Conservation (phyloP, 1,284 basidiomycete genomes). For the Abortiporus biennis region DNA sequence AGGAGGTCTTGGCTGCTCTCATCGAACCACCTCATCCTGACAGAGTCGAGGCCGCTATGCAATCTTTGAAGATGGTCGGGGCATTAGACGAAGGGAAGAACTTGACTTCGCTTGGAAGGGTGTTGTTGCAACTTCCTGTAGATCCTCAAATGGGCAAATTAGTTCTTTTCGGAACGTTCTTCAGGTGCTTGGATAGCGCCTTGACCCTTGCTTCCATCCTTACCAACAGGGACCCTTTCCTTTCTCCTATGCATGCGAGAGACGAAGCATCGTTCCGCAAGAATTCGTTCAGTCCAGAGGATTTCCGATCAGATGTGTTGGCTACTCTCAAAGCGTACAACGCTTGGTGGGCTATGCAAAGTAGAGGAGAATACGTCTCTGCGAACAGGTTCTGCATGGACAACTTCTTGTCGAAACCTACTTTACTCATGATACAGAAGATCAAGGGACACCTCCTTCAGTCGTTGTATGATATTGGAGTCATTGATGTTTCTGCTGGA, state of each 20-base stretch:
- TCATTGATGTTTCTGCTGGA: slow-evolving; percentile 73
- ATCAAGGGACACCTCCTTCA: slow-evolving; percentile 80
- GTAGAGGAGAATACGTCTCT: slow-evolving; percentile 49
- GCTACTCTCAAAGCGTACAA: slow-evolving; percentile 82
- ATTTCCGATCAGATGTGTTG: slow-evolving; percentile 84
- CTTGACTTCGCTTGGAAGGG: slow-evolving; percentile 83
- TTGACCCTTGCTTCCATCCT: slow-evolving; percentile 88
- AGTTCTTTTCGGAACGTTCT: slow-evolving; percentile 88
- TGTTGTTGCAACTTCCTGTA: slow-evolving; percentile 86
- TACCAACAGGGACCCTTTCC: slow-evolving; percentile 88
- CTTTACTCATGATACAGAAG: slow-evolving; percentile 79
- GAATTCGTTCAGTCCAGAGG: slow-evolving; percentile 73
- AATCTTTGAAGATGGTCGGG: slow-evolving; percentile 80
- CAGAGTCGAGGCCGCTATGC: slow-evolving; percentile 80
- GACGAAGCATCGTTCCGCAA: slow-evolving; percentile 65
- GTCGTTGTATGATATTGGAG: slow-evolving; percentile 76
- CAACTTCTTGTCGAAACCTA: slow-evolving; percentile 88
- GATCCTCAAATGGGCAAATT: slow-evolving; percentile 89
- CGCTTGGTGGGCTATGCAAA: slow-evolving; percentile 73
- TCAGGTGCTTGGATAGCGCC: slow-evolving; percentile 89
- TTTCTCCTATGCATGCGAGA: slow-evolving; percentile 73
- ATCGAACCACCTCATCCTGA: slow-evolving; percentile 88
- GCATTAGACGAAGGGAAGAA: slow-evolving; percentile 78
- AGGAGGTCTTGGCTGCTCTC: slow-evolving; percentile 80
- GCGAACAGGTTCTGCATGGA: slow-evolving; percentile 80